Evolutionary conservation across 208 protist species (phyloP).

Genomic region (Leishmania tarentolae): DNA sequence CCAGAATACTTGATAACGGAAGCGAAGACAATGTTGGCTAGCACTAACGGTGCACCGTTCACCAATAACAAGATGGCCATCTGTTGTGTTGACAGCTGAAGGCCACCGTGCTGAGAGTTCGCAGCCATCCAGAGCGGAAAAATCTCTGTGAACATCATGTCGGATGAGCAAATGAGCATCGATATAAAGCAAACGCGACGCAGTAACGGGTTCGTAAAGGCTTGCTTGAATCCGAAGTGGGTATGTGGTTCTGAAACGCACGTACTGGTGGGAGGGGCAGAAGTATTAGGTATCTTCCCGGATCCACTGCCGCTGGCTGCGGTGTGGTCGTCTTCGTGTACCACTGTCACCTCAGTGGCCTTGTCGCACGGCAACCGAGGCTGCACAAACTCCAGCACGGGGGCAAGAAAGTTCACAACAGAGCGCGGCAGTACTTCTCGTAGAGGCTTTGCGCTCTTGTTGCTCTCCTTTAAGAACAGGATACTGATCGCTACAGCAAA

Average conservation of each 20-base stretch:
- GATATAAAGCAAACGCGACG: slow-evolving; percentile 63
- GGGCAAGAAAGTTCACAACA: slow-evolving; percentile 19
- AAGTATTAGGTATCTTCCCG: not conserved
- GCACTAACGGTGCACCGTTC: slow-evolving; percentile 47
- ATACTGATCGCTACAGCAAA: slow-evolving; percentile 46
- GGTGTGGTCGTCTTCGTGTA: not conserved
- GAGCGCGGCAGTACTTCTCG: slow-evolving; percentile 17
- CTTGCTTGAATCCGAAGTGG: slow-evolving; percentile 65
- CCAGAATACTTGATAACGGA: slow-evolving; percentile 24
- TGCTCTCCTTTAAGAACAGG: slow-evolving; percentile 57
- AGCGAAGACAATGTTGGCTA: slow-evolving; percentile 61
- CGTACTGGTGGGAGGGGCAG: not conserved
- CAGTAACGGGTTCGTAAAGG: slow-evolving; percentile 43
- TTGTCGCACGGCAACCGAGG: slow-evolving; percentile 33
- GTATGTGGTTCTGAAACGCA: slow-evolving; percentile 2
- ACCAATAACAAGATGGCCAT: slow-evolving; percentile 53
- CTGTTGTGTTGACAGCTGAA: slow-evolving; percentile 28
- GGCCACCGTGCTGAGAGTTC: slow-evolving; percentile 30
- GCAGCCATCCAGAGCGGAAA: slow-evolving; percentile 71
- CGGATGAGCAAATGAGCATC: slow-evolving; percentile 62
- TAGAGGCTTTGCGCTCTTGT: slow-evolving; percentile 40
- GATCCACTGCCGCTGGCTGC: not conserved
- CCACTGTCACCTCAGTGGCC: slow-evolving; percentile 20
- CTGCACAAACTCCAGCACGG: slow-evolving; percentile 35
- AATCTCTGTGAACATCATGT: slow-evolving; percentile 63